Evolutionary conservation across 2,329 filamentous ascomycete genomes (phyloP).

Genomic region (Exophiala bonariae): DNA sequence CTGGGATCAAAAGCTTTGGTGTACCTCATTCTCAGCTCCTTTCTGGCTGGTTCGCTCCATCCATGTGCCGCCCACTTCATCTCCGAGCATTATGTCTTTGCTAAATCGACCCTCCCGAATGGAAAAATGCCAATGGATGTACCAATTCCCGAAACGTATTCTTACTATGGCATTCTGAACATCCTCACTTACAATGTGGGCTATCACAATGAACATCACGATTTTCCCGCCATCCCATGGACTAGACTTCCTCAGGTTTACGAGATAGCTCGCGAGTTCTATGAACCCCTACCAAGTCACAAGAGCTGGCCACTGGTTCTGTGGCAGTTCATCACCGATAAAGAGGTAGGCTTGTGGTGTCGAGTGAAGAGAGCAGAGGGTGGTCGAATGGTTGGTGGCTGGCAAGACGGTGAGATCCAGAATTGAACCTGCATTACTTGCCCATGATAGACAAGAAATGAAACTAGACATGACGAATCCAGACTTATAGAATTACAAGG

Average conservation of each 20-base stretch:
- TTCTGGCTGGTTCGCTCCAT: constrained; percentile 90
- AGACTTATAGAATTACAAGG: not conserved
- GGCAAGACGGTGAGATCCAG: constrained; percentile 71
- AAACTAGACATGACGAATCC: constrained; percentile 1
- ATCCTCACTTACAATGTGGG: constrained; percentile 95
- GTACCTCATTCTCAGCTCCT: constrained; percentile 86
- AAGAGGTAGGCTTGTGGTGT: constrained; percentile 84
- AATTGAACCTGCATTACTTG: constrained; percentile 45
- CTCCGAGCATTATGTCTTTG: constrained; percentile 86
- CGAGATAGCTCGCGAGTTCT: constrained; percentile 84
- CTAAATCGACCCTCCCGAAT: constrained; percentile 43
- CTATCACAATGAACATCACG: constrained; percentile 97
- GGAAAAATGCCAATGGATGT: constrained; percentile 31
- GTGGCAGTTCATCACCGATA: constrained; percentile 93
- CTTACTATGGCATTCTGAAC: constrained; percentile 93
- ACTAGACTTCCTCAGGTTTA: constrained; percentile 77
- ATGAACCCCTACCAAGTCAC: constrained; percentile 81
- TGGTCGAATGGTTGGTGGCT: constrained; percentile 61
- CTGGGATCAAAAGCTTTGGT: constrained; percentile 66
- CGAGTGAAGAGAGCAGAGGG: constrained; percentile 89
- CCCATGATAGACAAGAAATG: constrained; percentile 11
- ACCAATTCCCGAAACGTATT: constrained; percentile 87
- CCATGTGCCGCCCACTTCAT: constrained; percentile 98
- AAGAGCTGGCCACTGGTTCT: constrained; percentile 90
- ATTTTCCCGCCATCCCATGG: constrained; percentile 97